Conservation (phyloP, 2,329 filamentous ascomycete species). For the Trichoderma koningii region DNA sequence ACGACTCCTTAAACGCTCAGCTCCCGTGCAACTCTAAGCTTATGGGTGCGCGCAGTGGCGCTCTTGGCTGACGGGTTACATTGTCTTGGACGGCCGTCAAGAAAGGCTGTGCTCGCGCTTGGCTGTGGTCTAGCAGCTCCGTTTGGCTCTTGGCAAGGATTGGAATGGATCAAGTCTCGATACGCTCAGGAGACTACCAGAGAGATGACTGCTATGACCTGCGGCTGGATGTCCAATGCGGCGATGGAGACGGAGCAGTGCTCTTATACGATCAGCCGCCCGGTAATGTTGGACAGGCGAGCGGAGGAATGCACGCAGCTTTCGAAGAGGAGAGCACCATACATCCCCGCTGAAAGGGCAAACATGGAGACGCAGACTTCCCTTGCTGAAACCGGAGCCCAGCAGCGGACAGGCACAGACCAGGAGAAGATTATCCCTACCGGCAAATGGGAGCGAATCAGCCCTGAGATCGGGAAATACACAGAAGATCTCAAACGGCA, state of each 20-base stretch:
- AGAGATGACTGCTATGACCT: neutral
- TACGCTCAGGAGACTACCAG: neutral
- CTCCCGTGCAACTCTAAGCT: neutral
- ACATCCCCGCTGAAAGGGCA: neutral
- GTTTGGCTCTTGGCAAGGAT: neutral
- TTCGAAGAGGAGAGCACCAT: neutral
- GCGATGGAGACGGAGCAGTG: no score
- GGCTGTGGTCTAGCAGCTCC: neutral
- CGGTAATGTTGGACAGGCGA: no score
- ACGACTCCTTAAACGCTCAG: neutral
- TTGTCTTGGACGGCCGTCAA: neutral
- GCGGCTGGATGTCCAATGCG: no score
- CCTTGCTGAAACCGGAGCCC: neutral
- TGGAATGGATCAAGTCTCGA: neutral
- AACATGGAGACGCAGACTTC: neutral
- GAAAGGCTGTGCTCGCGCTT: neutral
- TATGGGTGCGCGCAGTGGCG: conserved; percentile 2
- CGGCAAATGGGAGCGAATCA: neutral
- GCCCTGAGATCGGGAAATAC: neutral
- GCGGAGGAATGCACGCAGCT: no score
- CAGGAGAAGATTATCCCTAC: neutral
- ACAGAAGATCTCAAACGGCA: neutral
- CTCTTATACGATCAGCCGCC: no score
- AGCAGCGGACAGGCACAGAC: neutral
- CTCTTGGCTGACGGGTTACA: conserved; percentile 3